phyloP scores from a whole-genome alignment of 2,329 filamentous ascomycete species.

The Chrysoporthe deuterocubensis region DNA sequence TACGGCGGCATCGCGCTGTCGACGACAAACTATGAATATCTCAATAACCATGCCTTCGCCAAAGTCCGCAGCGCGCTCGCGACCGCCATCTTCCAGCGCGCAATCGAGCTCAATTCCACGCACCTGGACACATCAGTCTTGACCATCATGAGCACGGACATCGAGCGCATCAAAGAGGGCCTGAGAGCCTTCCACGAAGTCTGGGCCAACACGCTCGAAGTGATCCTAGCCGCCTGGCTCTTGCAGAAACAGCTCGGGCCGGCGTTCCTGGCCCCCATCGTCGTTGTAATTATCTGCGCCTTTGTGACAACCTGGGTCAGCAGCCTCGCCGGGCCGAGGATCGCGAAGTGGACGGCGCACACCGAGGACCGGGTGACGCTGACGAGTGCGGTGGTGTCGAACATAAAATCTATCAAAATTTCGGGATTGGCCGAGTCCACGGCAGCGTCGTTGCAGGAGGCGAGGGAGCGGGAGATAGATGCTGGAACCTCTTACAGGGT shows the following conservation, averaged over 20 bases:
- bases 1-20: constrained; percentile 41
- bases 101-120: constrained; percentile 33
- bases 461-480: constrained; percentile 38
- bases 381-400: constrained; percentile 28
- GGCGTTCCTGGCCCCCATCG: constrained; percentile 18
- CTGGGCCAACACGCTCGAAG: constrained; percentile 31
- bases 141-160: constrained; percentile 34
- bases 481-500: constrained; percentile 36
- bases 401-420: constrained; percentile 25
- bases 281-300: constrained; percentile 29
- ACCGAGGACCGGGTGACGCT: constrained; percentile 30
- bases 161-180: constrained; percentile 33
- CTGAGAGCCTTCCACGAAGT: constrained; percentile 24
- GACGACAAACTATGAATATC: constrained; percentile 39
- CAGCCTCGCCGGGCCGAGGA: constrained; percentile 38
- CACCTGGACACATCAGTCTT: constrained; percentile 25
- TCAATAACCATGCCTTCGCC: constrained; percentile 31
- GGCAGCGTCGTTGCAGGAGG: constrained; percentile 35
- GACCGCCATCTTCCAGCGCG: constrained; percentile 40
- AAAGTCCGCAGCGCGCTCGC: constrained; percentile 36
- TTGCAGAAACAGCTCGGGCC: constrained; percentile 25
- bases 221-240: constrained; percentile 26
- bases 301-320: constrained; percentile 34
- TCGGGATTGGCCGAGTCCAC: constrained; percentile 31
- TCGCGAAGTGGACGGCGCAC: constrained; percentile 34